These are phyloP conservation scores for Podaxis rugospora DNA, from an alignment of 768 basidiomycete genomes.

Conservation along the genomic window DNA sequence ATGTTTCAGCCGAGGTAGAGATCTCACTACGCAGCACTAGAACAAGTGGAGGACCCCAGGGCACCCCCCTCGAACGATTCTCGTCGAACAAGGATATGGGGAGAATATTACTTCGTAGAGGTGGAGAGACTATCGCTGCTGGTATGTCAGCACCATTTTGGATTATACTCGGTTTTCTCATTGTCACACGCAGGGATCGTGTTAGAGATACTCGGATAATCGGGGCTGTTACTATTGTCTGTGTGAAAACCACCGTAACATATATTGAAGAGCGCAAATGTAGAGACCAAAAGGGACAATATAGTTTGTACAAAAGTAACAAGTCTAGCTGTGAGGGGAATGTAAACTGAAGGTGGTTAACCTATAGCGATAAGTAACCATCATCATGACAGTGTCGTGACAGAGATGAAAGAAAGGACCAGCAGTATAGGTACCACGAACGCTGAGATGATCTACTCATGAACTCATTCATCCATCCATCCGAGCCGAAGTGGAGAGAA, in stretches of 20 bases:
- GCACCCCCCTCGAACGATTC: slow-evolving; percentile 87
- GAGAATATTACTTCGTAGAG: slow-evolving; percentile 77
- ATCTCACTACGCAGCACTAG: slow-evolving; percentile 64
- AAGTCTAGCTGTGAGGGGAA: not conserved
- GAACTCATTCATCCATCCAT: not conserved
- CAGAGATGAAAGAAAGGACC: not conserved
- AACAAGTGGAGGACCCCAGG: slow-evolving; percentile 43
- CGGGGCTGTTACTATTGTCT: not conserved
- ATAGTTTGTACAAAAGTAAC: not conserved
- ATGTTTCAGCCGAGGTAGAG: slow-evolving; percentile 80
- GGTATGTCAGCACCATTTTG: slow-evolving; percentile 35
- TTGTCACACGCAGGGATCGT: slow-evolving; percentile 32
- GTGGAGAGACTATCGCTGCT: slow-evolving; percentile 92
- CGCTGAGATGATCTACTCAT: not conserved
- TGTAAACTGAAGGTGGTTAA: not conserved
- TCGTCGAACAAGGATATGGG: slow-evolving; percentile 94
- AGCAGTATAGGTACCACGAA: not conserved
- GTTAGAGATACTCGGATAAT: slow-evolving; percentile 28
- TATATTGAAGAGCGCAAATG: not conserved
- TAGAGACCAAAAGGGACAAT: not conserved
- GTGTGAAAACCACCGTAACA: not conserved
- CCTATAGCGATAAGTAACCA: not conserved
- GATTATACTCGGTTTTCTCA: not conserved
- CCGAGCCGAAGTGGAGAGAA: not conserved
- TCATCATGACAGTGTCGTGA: not conserved